Evolutionary conservation across 1,284 basidiomycete species (phyloP), one percentile per base, ranked within the genome.

Genomic region (Earliella scabrosa): DNA sequence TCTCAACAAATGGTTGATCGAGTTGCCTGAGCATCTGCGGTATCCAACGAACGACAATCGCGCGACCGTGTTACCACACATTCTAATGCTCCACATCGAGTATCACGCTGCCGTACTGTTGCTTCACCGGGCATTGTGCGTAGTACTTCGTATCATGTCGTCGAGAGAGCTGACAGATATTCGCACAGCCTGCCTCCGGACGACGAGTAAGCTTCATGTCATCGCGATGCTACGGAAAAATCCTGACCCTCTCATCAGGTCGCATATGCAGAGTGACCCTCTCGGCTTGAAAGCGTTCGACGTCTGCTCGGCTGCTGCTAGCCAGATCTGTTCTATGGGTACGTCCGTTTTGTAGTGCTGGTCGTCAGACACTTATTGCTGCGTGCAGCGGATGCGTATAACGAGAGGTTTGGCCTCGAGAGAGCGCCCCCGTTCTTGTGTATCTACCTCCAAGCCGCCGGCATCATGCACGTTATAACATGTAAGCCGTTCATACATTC

Each of bases 401-500:
- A 82, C 16, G 82, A 87, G 52, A 80, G 72, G 48, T 92, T 85
- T 63, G 81, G 82, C 26, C 73, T 94, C 45, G 82, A 80, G 49
- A 78, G 83, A 27, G 78, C 80, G 21, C 85, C 90, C 1, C 82
- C 91, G 1, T 87, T 92, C 70, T 67, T 93, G 56, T 84, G 87
- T 4, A 87, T 89, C 32, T 90, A 88, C 69, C 76, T 94, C 39
- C 82, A 95, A 53, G 84, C 80, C 61, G 87, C 92, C 50, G 87
- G 91, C 34, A 90, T 94, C 65, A 92, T 94, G 87, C 91, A 93
- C 66, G 82, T 91, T 36, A 76, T 90, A 55, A 88, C 87, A n/a
- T 68, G 90, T 90, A 70, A 63, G 62, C 21, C 20, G 8, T 26
- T 6, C 8, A 18, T 18, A 49, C 34, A 18, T 14, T 32, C 16